Base-by-base conservation (phyloP, 2,329 filamentous ascomycete genomes). In the Ceratocystis alfenasii region DNA sequence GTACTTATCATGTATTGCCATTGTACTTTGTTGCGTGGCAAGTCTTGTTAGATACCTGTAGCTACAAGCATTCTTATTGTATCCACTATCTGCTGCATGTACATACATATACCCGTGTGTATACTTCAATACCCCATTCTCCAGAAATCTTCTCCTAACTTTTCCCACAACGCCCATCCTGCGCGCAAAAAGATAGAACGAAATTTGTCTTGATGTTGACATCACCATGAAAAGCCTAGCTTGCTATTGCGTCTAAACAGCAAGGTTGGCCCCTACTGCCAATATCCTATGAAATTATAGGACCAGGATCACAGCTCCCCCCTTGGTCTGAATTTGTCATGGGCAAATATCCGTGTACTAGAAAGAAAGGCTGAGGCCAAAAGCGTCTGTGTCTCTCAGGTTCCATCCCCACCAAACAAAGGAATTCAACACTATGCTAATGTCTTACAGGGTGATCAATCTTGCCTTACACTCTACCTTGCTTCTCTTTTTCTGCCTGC, bases 241-340 rank as follows among this genome's bases (percentile, higher is more conserved):
- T 59, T 15, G 2, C 48, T 25, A 22, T 30, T n/a, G 12, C 55
- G 8, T 17, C 50, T 20, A 20, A 20, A 30, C 6, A 7, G 17
- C 55, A 59, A 59, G 55, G 55, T 17, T 33, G 55, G 25, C 33
- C 55, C 25, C 55, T 36, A 36, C 55, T 12, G 1, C 17, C 33
- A 36, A 36, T 59, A 36, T 36, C 12, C 6, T 30, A 20, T 30
- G 55, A 59, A 5, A 59, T 59, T 59, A 59, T 59, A 36, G 15
- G 55, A 5, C 30, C 55, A 25, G 30, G 55, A 36, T 59, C 17
- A 20, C 55, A 10, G 20, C 55, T 59, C 55, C 55, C 33, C 33
- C 53, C 15, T n/a, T 36, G 55, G 55, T 17, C 30, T 59, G 28
- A 20, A 59, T 59, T 59, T 59, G 55, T 33, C 55, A 59, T 59